These are phyloP conservation scores for Pterothamnion heteromorphum DNA, from an alignment of 31 red algal species.

Conservation along the genomic window DNA sequence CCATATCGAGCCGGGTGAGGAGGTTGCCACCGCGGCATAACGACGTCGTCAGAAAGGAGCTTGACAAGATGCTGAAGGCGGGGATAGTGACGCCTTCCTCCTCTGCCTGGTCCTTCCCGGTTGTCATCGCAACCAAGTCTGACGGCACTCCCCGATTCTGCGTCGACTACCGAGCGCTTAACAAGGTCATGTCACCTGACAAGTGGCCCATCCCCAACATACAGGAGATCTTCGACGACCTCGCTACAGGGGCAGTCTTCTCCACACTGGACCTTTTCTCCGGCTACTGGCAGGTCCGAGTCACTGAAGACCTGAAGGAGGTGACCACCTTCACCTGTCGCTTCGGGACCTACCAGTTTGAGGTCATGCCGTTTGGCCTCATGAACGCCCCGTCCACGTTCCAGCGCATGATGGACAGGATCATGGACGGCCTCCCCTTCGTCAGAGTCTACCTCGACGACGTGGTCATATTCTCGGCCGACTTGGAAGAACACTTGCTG, in stretches of 20 bases:
- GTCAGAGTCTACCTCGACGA: slow-evolving; percentile 41
- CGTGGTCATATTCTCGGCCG: slow-evolving; percentile 32
- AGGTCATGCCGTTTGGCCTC: neutral
- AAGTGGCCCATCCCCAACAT: neutral
- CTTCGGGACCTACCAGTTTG: slow-evolving; percentile 37
- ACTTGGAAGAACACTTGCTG: neutral
- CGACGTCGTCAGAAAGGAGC: neutral
- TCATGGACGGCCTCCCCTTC: neutral
- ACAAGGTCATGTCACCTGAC: slow-evolving; percentile 13
- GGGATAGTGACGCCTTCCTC: neutral
- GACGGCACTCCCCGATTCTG: neutral
- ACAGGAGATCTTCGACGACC: slow-evolving; percentile 35
- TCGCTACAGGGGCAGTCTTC: neutral
- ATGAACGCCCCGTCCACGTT: slow-evolving; percentile 43
- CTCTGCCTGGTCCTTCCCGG: neutral
- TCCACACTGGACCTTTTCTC: slow-evolving; percentile 43
- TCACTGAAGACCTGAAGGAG: slow-evolving; percentile 9
- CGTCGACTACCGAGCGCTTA: neutral
- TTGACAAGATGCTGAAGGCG: neutral
- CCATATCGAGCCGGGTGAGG: neutral
- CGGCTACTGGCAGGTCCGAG: slow-evolving; percentile 50
- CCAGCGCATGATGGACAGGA: slow-evolving; percentile 41
- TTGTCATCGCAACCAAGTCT: neutral
- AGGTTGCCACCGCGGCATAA: neutral
- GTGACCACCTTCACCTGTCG: slow-evolving; percentile 42